Conservation (phyloP, 2,329 filamentous ascomycete genomes). For the Botrytis fabae region DNA sequence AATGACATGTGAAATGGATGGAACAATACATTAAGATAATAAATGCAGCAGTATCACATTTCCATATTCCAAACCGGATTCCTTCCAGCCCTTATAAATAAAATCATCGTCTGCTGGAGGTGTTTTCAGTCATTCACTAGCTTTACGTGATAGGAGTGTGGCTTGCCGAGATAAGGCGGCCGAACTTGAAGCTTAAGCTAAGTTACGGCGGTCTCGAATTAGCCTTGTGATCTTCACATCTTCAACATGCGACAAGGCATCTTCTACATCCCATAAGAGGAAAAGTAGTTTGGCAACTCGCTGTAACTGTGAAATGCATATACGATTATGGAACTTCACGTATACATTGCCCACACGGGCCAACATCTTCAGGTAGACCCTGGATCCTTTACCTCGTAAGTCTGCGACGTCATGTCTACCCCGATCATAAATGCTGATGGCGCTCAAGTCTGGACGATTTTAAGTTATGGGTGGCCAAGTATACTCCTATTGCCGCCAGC, state of each 20-base stretch:
- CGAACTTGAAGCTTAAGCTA: neutral
- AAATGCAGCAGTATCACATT: neutral
- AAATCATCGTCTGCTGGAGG: neutral
- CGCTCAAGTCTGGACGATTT: constrained; percentile 73
- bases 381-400: constrained; percentile 71
- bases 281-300: constrained; percentile 31
- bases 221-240: constrained; percentile 29
- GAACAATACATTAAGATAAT: neutral
- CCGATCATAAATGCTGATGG: constrained; percentile 19
- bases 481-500: constrained; percentile 70
- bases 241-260: constrained; percentile 28
- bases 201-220: neutral
- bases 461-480: constrained; percentile 74
- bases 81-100: neutral
- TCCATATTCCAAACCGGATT: neutral
- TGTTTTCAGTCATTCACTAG: neutral
- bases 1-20: neutral
- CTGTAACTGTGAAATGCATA: constrained; percentile 36
- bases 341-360: constrained; percentile 92
- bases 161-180: constrained; percentile 21
- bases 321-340: constrained; percentile 76
- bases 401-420: constrained; percentile 30
- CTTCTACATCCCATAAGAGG: constrained; percentile 24
- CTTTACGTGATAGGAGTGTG: constrained; percentile 8
- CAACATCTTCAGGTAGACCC: constrained; percentile 79